Percentiles rank a stretch among this genome's conserved stretches.
phyloP scores from a whole-genome alignment of 768 basidiomycete species.

The Sporobolomyces roseus region DNA sequence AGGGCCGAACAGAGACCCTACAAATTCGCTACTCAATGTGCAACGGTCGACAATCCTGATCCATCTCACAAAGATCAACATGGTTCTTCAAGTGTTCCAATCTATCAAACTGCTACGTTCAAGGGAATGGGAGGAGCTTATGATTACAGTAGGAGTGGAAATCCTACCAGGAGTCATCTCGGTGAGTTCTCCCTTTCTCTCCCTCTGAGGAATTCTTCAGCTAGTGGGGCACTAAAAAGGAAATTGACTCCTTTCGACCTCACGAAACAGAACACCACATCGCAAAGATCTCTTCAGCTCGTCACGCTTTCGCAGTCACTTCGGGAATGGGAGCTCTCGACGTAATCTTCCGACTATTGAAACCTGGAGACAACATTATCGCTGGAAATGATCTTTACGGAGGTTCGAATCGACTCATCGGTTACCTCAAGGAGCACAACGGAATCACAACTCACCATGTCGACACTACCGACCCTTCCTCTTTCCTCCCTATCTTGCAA shows the following conservation, averaged over 20 bases:
- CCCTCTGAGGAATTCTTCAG: neutral
- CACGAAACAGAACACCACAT: constrained; percentile 79
- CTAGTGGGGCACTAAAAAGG: neutral
- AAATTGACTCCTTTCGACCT: neutral
- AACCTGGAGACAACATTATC: constrained; percentile 91
- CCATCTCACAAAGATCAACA: constrained; percentile 82
- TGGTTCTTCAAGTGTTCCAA: constrained; percentile 88
- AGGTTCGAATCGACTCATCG: constrained; percentile 89
- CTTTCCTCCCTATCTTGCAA: constrained; percentile 60
- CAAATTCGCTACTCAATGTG: constrained; percentile 47
- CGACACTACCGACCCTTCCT: constrained; percentile 74
- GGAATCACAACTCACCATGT: constrained; percentile 88
- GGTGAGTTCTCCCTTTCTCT: constrained; percentile 55
- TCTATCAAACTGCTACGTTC: constrained; percentile 97
- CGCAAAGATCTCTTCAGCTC: constrained; percentile 90
- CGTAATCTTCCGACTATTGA: constrained; percentile 85
- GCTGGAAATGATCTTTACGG: constrained; percentile 92
- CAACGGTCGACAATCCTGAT: constrained; percentile 82
- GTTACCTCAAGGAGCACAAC: constrained; percentile 78
- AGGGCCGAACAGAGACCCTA: constrained; percentile 31
- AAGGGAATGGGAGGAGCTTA: constrained; percentile 81
- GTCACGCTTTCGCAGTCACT: constrained; percentile 83
- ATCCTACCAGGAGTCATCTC: constrained; percentile 91
- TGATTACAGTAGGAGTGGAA: constrained; percentile 92
- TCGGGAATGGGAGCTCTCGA: constrained; percentile 99